Percentiles rank a stretch among this genome's conserved stretches.
These are phyloP conservation scores for Adenanthera pavonina DNA, from an alignment of 306 rosid genomes.

Conservation along the genomic window DNA sequence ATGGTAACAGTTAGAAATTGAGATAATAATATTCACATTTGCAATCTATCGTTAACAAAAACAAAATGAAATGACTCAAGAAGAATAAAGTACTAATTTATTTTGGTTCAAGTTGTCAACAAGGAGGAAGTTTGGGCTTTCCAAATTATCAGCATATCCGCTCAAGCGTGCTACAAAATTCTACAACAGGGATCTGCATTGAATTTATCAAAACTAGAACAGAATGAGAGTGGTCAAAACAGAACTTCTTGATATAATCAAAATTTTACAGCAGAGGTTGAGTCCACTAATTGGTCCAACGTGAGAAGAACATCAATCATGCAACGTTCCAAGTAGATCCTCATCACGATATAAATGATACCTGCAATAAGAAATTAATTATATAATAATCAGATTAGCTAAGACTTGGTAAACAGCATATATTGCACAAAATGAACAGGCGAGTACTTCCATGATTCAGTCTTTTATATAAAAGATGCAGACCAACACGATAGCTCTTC, in stretches of 20 bases:
- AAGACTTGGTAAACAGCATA: slow-evolving; percentile 12
- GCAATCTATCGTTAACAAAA: background rate
- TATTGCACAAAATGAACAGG: slow-evolving; percentile 33
- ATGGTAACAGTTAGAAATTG: background rate
- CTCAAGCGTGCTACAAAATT: background rate
- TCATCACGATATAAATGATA: slow-evolving; percentile 58
- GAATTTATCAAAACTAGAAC: slow-evolving; percentile 13
- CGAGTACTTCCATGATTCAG: background rate
- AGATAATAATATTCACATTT: background rate
- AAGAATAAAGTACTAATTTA: background rate
- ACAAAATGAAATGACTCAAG: background rate
- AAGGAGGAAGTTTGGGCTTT: background rate
- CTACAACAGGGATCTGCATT: background rate
- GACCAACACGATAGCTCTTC: background rate
- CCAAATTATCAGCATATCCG: slow-evolving; percentile 1
- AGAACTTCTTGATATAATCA: slow-evolving; percentile 5
- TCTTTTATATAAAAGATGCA: background rate
- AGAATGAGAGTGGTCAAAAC: slow-evolving; percentile 34
- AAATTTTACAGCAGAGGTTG: slow-evolving; percentile 20
- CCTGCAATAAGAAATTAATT: slow-evolving; percentile 39
- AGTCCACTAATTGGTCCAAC: background rate
- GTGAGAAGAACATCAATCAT: slow-evolving; percentile 47
- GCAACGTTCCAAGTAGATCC: slow-evolving; percentile 60
- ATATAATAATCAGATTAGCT: slow-evolving; percentile 14
- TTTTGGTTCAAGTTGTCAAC: background rate